phyloP scores from a whole-genome alignment of 1,284 basidiomycete species.

The Leccinum proliferum region DNA sequence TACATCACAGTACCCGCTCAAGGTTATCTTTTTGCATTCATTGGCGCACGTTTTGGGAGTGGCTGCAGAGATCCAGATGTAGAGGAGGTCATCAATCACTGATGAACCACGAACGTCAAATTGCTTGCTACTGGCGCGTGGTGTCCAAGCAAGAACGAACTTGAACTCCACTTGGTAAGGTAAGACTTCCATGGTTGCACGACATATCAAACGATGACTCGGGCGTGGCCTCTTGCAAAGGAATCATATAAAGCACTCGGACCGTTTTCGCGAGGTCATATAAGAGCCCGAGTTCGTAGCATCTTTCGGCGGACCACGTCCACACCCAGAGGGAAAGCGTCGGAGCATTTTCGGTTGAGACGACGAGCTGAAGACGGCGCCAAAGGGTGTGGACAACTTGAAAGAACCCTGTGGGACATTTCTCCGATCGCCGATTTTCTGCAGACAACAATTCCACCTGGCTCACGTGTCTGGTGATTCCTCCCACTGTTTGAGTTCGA shows the following conservation, averaged over 20 bases:
- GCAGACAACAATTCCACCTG: no score
- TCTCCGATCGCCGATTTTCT: no score
- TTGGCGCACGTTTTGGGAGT: no score
- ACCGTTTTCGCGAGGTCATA: constrained; percentile 62
- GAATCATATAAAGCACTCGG: constrained; percentile 57
- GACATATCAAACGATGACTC: not conserved
- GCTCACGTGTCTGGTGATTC: no score
- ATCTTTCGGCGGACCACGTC: constrained; percentile 66
- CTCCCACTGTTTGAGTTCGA: no score
- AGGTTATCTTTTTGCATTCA: no score
- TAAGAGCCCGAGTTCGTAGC: constrained; percentile 60
- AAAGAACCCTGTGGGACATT: constrained; percentile 33
- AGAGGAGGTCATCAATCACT: no score
- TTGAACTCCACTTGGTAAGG: constrained; percentile 75
- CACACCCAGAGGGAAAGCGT: constrained; percentile 54
- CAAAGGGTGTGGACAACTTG: constrained; percentile 67
- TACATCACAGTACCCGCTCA: no score
- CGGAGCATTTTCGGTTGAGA: constrained; percentile 77
- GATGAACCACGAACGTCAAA: no score
- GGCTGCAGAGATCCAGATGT: no score
- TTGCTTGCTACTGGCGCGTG: constrained; percentile 78
- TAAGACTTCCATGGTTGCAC: constrained; percentile 21
- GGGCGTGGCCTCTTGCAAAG: constrained; percentile 30
- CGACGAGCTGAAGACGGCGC: constrained; percentile 81
- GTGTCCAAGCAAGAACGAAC: constrained; percentile 78